These are phyloP conservation scores for Abrus pulchellus DNA, from an alignment of 306 rosid genomes.

Conservation along the genomic window DNA sequence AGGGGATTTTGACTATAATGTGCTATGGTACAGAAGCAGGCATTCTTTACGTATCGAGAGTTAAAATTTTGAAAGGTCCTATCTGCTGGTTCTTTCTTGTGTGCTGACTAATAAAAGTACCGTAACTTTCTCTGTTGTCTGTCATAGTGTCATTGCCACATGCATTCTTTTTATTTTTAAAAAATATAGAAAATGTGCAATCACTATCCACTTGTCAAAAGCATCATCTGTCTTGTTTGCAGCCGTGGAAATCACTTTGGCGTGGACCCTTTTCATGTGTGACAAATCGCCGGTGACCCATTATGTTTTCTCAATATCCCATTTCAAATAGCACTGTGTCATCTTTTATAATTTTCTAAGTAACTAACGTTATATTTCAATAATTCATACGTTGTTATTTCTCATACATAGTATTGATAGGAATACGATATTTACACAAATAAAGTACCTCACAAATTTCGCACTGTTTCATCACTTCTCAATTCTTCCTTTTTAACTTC, in stretches of 20 bases:
- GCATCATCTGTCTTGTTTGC: constrained; percentile 41
- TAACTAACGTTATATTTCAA: not conserved
- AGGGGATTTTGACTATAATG: constrained; percentile 4
- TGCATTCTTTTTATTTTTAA: not conserved
- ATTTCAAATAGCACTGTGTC: constrained; percentile 15
- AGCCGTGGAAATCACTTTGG: constrained; percentile 44
- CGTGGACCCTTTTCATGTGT: constrained; percentile 37
- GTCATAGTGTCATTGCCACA: not conserved
- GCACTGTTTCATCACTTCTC: not conserved
- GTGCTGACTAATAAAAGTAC: constrained; percentile 31
- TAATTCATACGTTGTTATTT: not conserved
- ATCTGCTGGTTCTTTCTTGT: constrained; percentile 25
- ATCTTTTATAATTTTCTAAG: not conserved
- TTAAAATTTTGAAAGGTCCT: constrained; percentile 27
- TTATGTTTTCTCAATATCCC: constrained; percentile 7
- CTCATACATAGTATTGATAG: not conserved
- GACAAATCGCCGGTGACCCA: constrained; percentile 35
- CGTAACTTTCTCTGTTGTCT: constrained; percentile 29
- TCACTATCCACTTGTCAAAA: constrained; percentile 42
- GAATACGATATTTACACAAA: not conserved
- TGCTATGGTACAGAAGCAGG: not conserved
- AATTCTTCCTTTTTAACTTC: not conserved
- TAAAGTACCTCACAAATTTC: not conserved
- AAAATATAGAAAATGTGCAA: constrained; percentile 12
- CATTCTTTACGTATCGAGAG: constrained; percentile 23